Evolutionary conservation across 805 yeast species (phyloP).

Genomic region (Schizosaccharomyces osmophilus): DNA sequence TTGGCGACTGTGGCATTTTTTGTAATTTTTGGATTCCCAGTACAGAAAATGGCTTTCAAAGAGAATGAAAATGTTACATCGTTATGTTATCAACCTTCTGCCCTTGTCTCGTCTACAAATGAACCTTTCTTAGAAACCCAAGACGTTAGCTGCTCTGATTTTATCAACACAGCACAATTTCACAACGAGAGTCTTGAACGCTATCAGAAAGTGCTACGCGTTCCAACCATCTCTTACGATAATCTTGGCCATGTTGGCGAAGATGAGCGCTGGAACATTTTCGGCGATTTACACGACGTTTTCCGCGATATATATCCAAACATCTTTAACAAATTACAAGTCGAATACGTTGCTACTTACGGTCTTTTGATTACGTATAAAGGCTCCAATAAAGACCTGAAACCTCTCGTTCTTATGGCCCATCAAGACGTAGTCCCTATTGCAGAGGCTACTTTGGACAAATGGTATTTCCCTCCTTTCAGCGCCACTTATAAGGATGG

Average conservation of each 20-base stretch:
- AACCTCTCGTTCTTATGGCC: slow-evolving; percentile 48
- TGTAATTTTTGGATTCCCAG: not conserved
- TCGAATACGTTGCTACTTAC: slow-evolving; percentile 33
- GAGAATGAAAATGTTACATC: not conserved
- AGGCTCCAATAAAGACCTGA: slow-evolving; percentile 26
- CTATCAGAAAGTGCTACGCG: not conserved
- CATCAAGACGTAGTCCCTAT: slow-evolving; percentile 71
- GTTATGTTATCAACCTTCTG: not conserved
- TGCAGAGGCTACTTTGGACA: slow-evolving; percentile 24
- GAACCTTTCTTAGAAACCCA: not conserved
- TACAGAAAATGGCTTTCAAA: not conserved
- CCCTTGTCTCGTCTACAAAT: not conserved
- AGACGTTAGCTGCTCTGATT: not conserved
- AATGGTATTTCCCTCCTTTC: slow-evolving; percentile 50
- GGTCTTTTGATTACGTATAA: slow-evolving; percentile 41
- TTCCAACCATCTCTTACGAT: slow-evolving; percentile 33
- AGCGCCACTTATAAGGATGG: slow-evolving; percentile 42
- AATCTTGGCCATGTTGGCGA: slow-evolving; percentile 24
- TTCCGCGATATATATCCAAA: slow-evolving; percentile 31
- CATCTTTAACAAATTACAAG: slow-evolving; percentile 23
- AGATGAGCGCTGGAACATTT: slow-evolving; percentile 26
- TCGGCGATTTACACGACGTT: slow-evolving; percentile 27
- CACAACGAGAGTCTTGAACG: not conserved
- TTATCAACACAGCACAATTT: not conserved
- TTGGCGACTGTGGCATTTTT: too few relatives aligned